Evolutionary conservation across 805 yeast species (phyloP).

Genomic region (Metschnikowia kunwiensis): DNA sequence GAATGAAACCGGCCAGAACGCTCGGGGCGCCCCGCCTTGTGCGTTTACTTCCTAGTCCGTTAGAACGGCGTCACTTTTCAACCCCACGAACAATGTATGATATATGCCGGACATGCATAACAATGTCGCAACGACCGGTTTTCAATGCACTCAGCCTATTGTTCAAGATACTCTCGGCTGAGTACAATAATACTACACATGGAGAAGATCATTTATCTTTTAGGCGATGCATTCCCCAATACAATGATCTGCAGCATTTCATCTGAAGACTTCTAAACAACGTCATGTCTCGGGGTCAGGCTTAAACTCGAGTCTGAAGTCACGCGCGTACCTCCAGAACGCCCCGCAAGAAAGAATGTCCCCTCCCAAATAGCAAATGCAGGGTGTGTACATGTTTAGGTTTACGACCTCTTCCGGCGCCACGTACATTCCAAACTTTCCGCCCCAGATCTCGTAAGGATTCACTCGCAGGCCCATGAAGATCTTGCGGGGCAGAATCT

Average conservation of each 20-base stretch:
- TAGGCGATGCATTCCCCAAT: no score
- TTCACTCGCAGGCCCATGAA: not conserved
- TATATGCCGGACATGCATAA: slow-evolving; percentile 5
- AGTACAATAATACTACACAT: not conserved
- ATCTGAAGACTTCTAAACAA: no score
- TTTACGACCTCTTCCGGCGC: slow-evolving; percentile 1
- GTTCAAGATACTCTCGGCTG: slow-evolving; percentile 1
- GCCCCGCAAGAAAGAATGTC: no score
- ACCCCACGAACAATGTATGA: slow-evolving; percentile 3
- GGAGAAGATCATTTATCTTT: no score
- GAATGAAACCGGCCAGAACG: not conserved
- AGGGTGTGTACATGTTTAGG: slow-evolving; percentile 1
- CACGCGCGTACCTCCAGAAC: not conserved
- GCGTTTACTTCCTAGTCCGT: not conserved
- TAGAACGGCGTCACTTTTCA: slow-evolving; percentile 1
- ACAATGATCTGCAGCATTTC: no score
- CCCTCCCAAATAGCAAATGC: not conserved
- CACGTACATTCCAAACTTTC: slow-evolving; percentile 1
- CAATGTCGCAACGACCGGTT: slow-evolving; percentile 1
- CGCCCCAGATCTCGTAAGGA: slow-evolving; percentile 1
- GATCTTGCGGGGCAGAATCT: slow-evolving; percentile 3
- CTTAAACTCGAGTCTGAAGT: not conserved
- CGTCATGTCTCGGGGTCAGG: not conserved
- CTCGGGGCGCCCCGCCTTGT: not conserved
- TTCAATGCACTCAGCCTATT: not conserved